Base-by-base conservation (phyloP, 768 basidiomycete genomes). In the Brasilioporus rufonigricans region DNA sequence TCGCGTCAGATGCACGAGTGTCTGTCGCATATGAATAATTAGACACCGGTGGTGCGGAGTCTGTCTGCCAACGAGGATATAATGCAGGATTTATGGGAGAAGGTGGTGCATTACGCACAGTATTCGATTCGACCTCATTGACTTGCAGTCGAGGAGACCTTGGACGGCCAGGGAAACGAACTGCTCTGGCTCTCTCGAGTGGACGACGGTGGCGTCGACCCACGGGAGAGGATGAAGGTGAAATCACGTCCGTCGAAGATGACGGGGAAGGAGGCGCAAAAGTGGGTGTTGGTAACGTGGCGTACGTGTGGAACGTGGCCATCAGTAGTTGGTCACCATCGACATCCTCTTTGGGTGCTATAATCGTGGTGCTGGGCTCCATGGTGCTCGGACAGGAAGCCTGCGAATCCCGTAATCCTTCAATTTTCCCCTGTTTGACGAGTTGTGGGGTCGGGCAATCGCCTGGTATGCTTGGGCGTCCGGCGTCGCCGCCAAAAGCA, bases 161-260 rank as follows among this genome's bases (percentile, higher is more conserved):
- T 40, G 60, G 58, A 27, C 67, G 67, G 1, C 62, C 60, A n/a
- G 58, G 60, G 12, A 69, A 58, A 38, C 71, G 68, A 40, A 70
- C 69, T n/a, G 69, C 69, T 54, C 69, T 58, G 0, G 69, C 62
- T 29, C 71, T 66, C 55, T 70, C 69, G 13, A 72, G 66, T 16
- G 66, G 69, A 23, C 66, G 69, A 26, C 68, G 70, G 53, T 66
- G 55, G 33, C 62, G 64, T 48, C 44, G 58, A 40, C 54, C 29
- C 39, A 53, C 54, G n/a, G 63, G 58, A 38, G 68, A 62, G 13
- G 56, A 65, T 40, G 40, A 56, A n/a, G 55, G 59, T 11, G 57
- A 61, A 27, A 61, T 62, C 19, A 67, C 48, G 21, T 69, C 68
- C 41, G 57, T 44, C 44, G 65, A 69, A 18, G 71, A 50, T 16